Base-by-base conservation (phyloP, 1,284 basidiomycete genomes). In the Microstroma glucosiphilum region DNA sequence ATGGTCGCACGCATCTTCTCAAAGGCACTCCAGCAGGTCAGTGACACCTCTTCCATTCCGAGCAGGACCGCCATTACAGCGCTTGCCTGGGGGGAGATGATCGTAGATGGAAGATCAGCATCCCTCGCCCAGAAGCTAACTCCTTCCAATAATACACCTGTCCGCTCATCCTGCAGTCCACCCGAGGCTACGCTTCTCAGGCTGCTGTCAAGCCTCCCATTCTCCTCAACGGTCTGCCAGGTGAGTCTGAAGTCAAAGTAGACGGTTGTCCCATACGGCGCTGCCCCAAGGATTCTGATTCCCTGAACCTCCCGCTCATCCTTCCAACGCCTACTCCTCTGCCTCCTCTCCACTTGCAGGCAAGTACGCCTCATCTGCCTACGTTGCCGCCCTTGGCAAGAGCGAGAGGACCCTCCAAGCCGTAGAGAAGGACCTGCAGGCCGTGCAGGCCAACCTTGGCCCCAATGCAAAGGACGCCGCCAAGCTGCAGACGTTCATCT, bases 281-380 rank as follows among this genome's bases (percentile, higher is more conserved):
- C 6, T 48, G 21, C 17, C 8, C 19, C 21, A 54, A 8, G 7
- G 8, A 2, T 19, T 25, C 15, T 23, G 17, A 48, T 3, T 25
- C 51, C 8, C n/a, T 25, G 17, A 54, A 6, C 51, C 6, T 21
- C 25, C 51, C 51, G 15, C 25, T 54, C 15, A 6, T 4, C 13
- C 51, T 21, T 23, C 2, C 51, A 23, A 8, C 51, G 21, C n/a
- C 25, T 25, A 3, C 25, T 54, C 26, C 21, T 54, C 51, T 54
- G 19, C 51, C 6, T 21, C 21, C 15, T 13, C 40, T 21, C 13
- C 65, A 42, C 69, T 90, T 70, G 86, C 89, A 55, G 83, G 86
- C 80, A 97, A 96, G 82, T 98, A 99, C 82, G 94, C 96, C 68
- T 89, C 90, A 64, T 94, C 96, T 30, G 86, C 90, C 69, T 99